These are phyloP conservation scores for Gonium pectorale DNA, from an alignment of 139 green algal species.

Conservation along the genomic window DNA sequence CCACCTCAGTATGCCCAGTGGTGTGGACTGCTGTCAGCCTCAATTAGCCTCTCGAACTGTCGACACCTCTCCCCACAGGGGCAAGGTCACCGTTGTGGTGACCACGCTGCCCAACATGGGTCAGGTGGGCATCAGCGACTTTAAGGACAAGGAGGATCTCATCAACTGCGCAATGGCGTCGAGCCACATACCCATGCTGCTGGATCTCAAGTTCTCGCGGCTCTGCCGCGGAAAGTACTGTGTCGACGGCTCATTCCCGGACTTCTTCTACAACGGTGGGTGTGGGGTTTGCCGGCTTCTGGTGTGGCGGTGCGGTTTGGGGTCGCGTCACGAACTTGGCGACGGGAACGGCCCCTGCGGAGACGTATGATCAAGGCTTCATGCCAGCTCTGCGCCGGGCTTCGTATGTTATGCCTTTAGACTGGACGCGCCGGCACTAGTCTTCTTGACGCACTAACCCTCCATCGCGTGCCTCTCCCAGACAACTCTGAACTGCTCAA, in stretches of 20 bases:
- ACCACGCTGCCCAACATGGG: constrained; percentile 59
- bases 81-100: constrained; percentile 55
- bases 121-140: constrained; percentile 61
- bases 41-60: too few species aligned
- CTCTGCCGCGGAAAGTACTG: constrained; percentile 50
- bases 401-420: too few species aligned
- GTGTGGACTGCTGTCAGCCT: too few species aligned
- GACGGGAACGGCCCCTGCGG: background rate
- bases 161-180: constrained; percentile 65
- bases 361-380: too few species aligned
- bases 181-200: constrained; percentile 64
- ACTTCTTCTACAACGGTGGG: constrained; percentile 49
- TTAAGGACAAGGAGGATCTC: constrained; percentile 64
- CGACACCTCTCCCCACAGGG: background rate
- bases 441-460: too few species aligned
- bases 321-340: background rate
- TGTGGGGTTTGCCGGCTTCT: background rate
- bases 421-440: too few species aligned
- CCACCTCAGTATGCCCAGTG: too few species aligned
- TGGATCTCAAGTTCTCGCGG: constrained; percentile 61
- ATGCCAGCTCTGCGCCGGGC: too few species aligned
- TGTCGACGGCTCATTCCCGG: constrained; percentile 71
- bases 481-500: constrained; percentile 67
- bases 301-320: too few species aligned
- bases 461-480: background rate